Evolutionary conservation across 495 filamentous ascomycete species (phyloP).

Genomic region (Hypoxylon crocopeplum): DNA sequence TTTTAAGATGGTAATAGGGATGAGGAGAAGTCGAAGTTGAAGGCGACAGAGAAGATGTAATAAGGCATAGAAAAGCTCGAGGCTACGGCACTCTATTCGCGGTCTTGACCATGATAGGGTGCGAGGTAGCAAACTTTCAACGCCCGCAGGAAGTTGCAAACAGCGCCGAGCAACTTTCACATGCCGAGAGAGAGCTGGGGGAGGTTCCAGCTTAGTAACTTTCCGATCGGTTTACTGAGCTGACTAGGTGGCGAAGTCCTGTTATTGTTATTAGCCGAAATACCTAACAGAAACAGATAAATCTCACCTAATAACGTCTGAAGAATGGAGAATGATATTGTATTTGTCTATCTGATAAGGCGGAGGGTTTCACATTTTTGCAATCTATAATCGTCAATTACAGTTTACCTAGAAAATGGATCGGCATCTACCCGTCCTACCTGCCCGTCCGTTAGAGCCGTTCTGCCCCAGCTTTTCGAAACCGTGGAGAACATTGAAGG

Average conservation of each 20-base stretch:
- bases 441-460: conserved; percentile 1
- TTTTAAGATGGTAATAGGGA: conserved; percentile 15
- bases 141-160: not conserved
- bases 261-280: too few species aligned
- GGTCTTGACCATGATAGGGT: conserved; percentile 11
- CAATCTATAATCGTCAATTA: too few species aligned
- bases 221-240: too few species aligned
- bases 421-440: conserved; percentile 2
- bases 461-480: conserved; percentile 19
- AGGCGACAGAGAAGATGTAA: conserved; percentile 6
- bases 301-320: too few species aligned
- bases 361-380: too few species aligned
- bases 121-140: conserved; percentile 26
- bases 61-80: conserved; percentile 25
- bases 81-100: conserved; percentile 28
- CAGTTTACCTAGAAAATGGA: not conserved
- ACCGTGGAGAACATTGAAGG: conserved; percentile 3
- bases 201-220: too few species aligned
- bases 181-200: too few species aligned
- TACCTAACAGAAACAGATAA: too few species aligned
- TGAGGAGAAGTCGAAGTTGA: conserved; percentile 18
- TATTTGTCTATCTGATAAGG: too few species aligned
- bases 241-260: too few species aligned
- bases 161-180: conserved; percentile 15
- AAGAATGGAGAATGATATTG: too few species aligned